These are phyloP conservation scores for Neospermospora avenae DNA, from an alignment of 2,329 filamentous ascomycete species.

Conservation along the genomic window DNA sequence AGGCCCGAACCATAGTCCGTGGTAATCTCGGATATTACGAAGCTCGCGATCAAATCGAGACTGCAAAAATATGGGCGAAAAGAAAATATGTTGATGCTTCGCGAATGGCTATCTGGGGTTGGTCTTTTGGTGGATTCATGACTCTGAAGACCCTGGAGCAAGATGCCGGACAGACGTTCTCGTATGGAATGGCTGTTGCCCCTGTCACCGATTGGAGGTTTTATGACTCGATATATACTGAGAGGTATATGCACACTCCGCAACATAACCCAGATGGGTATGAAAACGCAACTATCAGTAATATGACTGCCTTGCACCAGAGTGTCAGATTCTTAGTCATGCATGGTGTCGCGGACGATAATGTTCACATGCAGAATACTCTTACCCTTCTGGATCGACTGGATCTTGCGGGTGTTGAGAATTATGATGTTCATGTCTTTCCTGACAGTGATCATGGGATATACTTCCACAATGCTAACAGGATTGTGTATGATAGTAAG, in stretches of 20 bases:
- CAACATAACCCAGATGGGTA: conserved; percentile 79
- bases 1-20: conserved; percentile 76
- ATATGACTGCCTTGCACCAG: conserved; percentile 67
- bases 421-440: conserved; percentile 96
- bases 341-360: conserved; percentile 96
- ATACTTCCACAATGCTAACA: conserved; percentile 88
- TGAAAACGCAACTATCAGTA: conserved; percentile 66
- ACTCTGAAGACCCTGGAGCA: conserved; percentile 91
- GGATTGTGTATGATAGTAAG: conserved; percentile 90
- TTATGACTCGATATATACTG: conserved; percentile 92
- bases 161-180: conserved; percentile 85
- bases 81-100: conserved; percentile 80
- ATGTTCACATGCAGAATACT: conserved; percentile 95
- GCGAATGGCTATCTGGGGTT: conserved; percentile 93
- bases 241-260: conserved; percentile 95
- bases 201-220: conserved; percentile 98
- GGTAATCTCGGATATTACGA: conserved; percentile 83
- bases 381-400: conserved; percentile 82
- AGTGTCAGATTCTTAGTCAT: conserved; percentile 91
- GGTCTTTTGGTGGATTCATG: conserved; percentile 96
- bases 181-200: conserved; percentile 96
- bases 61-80: conserved; percentile 77
- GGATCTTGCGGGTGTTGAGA: conserved; percentile 76
- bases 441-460: conserved; percentile 96
- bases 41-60: conserved; percentile 84